phyloP scores from a whole-genome alignment of 352 stramenopile genomes.

The Phytophthora kernoviae region DNA sequence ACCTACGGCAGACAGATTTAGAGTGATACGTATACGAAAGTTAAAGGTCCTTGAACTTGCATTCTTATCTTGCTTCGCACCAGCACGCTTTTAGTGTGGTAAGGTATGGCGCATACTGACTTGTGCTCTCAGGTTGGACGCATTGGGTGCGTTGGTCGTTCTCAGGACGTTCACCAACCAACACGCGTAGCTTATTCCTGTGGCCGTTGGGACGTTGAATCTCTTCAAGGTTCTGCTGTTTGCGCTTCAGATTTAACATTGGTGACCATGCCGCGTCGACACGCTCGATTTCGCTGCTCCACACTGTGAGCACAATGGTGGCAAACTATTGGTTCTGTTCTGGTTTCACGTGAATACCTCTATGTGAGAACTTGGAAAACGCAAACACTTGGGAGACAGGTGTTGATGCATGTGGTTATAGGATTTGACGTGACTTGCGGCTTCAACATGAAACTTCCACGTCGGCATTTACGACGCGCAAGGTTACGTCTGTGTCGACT shows the following conservation, averaged over 20 bases:
- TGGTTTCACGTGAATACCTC: slow-evolving; percentile 33
- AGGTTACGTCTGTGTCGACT: neutral
- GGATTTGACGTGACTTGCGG: neutral
- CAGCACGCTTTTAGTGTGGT: neutral
- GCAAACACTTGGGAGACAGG: neutral
- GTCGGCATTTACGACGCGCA: neutral
- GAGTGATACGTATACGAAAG: no score
- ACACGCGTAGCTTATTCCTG: neutral
- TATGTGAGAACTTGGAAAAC: neutral
- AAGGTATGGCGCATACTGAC: neutral
- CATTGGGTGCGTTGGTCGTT: neutral
- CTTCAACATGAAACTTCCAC: slow-evolving; percentile 3
- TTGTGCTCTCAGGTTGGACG: neutral
- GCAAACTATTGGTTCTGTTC: neutral
- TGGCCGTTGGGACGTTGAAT: no score
- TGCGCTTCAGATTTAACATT: slow-evolving; percentile 20
- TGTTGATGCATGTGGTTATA: neutral
- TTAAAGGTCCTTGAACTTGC: no score
- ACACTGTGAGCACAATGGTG: slow-evolving; percentile 3
- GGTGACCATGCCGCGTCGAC: slow-evolving; percentile 30
- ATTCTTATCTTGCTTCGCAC: neutral
- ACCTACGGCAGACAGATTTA: no score
- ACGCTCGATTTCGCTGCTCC: slow-evolving; percentile 4
- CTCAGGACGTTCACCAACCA: neutral
- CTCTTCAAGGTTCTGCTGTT: no score